Evolutionary conservation across 495 filamentous ascomycete species (phyloP).

Genomic region (Penicillium angulare): DNA sequence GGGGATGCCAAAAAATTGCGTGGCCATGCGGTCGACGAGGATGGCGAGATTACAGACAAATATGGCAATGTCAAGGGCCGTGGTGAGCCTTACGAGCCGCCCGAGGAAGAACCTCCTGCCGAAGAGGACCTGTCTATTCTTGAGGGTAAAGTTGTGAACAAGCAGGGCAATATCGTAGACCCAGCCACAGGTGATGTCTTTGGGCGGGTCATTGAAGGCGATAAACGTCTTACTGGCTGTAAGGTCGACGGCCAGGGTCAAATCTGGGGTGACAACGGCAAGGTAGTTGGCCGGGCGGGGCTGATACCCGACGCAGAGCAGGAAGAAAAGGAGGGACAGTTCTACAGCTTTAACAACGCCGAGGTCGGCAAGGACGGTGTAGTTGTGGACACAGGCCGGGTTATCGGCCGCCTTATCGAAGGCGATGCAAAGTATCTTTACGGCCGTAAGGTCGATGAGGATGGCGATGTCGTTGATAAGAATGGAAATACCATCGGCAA

Average conservation of each 20-base stretch:
- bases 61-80: slow-evolving; percentile 77
- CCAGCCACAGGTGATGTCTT: slow-evolving; percentile 62
- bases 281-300: slow-evolving; percentile 75
- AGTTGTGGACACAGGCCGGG: slow-evolving; percentile 59
- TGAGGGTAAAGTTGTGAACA: slow-evolving; percentile 84
- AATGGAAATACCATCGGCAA: slow-evolving; percentile 82
- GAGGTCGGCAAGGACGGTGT: slow-evolving; percentile 76
- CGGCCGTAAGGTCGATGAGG: slow-evolving; percentile 76
- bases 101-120: slow-evolving; percentile 44
- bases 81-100: slow-evolving; percentile 66
- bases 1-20: slow-evolving; percentile 74
- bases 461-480: slow-evolving; percentile 79
- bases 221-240: slow-evolving; percentile 68
- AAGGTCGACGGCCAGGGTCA: slow-evolving; percentile 82
- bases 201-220: slow-evolving; percentile 73
- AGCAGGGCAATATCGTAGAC: slow-evolving; percentile 81
- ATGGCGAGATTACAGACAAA: slow-evolving; percentile 81
- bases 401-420: slow-evolving; percentile 71
- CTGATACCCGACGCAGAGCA: slow-evolving; percentile 70
- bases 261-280: slow-evolving; percentile 77
- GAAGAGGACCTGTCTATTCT: slow-evolving; percentile 64
- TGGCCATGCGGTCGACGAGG: slow-evolving; percentile 77
- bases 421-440: slow-evolving; percentile 70
- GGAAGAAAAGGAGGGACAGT: slow-evolving; percentile 72
- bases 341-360: slow-evolving; percentile 69